phyloP scores from a whole-genome alignment of 129 eudicot genomes.

The Arctium minus region DNA sequence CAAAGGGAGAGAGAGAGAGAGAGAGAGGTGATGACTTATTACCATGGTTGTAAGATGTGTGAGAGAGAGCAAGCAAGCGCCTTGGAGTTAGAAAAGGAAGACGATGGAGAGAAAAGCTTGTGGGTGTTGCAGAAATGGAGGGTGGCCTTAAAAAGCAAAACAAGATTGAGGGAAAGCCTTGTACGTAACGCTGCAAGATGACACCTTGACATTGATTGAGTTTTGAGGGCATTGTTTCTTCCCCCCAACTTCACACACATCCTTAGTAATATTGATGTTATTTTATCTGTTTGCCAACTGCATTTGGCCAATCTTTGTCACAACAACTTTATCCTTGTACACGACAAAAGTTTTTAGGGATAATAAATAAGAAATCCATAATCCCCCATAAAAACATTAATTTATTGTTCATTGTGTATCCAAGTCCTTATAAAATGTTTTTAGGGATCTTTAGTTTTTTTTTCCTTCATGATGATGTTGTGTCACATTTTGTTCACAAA shows the following conservation, averaged over 20 bases:
- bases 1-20: not conserved
- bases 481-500: too few species aligned
- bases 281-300: conserved; percentile 31
- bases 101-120: conserved; percentile 2
- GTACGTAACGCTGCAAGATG: conserved; percentile 26
- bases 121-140: not conserved
- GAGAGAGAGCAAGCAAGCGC: not conserved
- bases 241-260: conserved; percentile 20
- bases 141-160: conserved; percentile 22
- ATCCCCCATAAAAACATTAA: too few species aligned
- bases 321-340: conserved; percentile 26
- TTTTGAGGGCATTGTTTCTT: conserved; percentile 29
- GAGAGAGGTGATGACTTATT: conserved; percentile 12
- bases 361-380: too few species aligned
- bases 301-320: conserved; percentile 23
- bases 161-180: not conserved
- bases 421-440: too few species aligned
- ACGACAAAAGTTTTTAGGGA: conserved; percentile 14
- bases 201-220: conserved; percentile 15
- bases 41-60: conserved; percentile 18
- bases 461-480: too few species aligned
- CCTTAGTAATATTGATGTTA: conserved; percentile 2
- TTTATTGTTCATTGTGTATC: too few species aligned
- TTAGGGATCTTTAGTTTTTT: too few species aligned
- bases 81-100: not conserved